phyloP scores from a whole-genome alignment of 352 stramenopile genomes.

The Phytopythium oedochilum region DNA sequence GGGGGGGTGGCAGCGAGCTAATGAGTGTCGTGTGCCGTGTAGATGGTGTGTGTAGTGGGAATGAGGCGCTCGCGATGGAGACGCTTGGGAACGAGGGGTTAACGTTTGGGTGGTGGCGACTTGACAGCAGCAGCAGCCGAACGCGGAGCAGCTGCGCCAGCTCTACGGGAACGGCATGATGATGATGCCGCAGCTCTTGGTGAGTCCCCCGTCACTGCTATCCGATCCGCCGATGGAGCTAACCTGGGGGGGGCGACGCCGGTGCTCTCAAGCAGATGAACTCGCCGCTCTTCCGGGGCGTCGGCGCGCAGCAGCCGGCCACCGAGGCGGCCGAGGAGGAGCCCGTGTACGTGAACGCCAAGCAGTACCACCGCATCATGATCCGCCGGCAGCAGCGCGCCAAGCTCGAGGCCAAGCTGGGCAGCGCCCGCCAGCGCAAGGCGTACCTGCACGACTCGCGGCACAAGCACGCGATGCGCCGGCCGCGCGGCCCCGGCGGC shows the following conservation, averaged over 20 bases:
- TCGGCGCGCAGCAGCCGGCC: constrained; percentile 20
- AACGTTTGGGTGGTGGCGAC: not conserved
- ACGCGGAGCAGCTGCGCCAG: constrained; percentile 69
- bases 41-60: not conserved
- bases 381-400: constrained; percentile 70
- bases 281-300: constrained; percentile 47
- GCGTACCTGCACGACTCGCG: constrained; percentile 74
- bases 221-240: no score
- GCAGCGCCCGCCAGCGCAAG: constrained; percentile 57
- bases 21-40: not conserved
- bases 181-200: constrained; percentile 83
- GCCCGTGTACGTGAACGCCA: constrained; percentile 82
- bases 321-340: constrained; percentile 61
- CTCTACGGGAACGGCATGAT: constrained; percentile 74
- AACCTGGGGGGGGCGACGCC: not conserved
- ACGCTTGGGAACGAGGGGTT: not conserved
- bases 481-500: constrained; percentile 60
- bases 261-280: constrained; percentile 29
- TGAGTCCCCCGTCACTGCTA: no score
- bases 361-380: constrained; percentile 85
- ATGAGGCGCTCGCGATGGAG: not conserved
- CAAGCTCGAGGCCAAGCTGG: constrained; percentile 73
- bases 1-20: no score
- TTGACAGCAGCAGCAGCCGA: constrained; percentile 56
- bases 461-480: constrained; percentile 75